Evolutionary conservation across 2,329 filamentous ascomycete species (phyloP).

Genomic region (Plectosphaerella plurivora): DNA sequence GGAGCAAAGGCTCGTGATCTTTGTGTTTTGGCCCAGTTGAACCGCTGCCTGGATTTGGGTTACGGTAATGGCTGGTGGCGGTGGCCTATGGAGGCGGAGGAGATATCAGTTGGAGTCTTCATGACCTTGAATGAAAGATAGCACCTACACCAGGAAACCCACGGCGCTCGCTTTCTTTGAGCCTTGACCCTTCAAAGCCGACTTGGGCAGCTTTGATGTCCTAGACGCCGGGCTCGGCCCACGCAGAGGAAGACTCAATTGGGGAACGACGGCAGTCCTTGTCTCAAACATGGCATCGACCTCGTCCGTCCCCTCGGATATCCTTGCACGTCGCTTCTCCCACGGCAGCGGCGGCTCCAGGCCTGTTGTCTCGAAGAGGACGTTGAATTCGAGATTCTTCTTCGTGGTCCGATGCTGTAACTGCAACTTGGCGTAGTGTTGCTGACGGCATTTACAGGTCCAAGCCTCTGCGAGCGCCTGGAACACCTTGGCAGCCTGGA

Average conservation of each 20-base stretch:
- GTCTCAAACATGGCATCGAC: neutral
- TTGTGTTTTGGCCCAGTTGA: no score
- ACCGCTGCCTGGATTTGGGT: neutral
- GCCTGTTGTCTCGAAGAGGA: constrained; percentile 10
- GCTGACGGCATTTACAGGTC: constrained; percentile 15
- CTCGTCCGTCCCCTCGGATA: constrained; percentile 4
- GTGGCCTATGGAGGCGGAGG: no score
- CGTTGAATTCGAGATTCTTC: constrained; percentile 13
- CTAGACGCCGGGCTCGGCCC: no score
- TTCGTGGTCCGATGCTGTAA: constrained; percentile 17
- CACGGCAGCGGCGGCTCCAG: constrained; percentile 1
- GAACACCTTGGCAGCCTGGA: constrained; percentile 15
- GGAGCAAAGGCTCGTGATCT: constrained; percentile 9
- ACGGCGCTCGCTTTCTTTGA: no score
- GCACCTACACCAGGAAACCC: no score
- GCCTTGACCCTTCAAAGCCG: no score
- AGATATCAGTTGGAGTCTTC: no score
- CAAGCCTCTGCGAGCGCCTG: constrained; percentile 15
- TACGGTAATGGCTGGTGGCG: neutral
- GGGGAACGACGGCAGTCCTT: neutral
- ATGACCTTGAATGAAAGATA: no score
- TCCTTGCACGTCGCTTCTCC: constrained; percentile 5
- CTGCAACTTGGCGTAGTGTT: constrained; percentile 16
- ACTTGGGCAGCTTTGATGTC: no score
- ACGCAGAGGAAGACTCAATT: no score